These are phyloP conservation scores for Vanderwaltozyma verrucispora DNA, from an alignment of 805 yeast genomes.

Conservation along the genomic window DNA sequence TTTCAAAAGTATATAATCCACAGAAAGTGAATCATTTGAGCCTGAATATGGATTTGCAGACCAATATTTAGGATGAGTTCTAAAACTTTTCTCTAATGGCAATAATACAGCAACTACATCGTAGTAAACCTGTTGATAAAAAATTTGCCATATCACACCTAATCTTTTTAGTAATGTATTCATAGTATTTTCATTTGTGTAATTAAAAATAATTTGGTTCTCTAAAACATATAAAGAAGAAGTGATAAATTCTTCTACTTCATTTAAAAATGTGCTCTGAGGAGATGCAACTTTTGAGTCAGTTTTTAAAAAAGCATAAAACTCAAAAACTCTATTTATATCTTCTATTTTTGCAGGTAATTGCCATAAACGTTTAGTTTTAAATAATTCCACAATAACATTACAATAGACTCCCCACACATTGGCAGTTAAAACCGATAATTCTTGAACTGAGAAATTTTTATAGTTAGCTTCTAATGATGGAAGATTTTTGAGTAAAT, in stretches of 20 bases:
- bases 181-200: constrained; percentile 25
- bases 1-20: constrained; percentile 33
- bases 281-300: constrained; percentile 20
- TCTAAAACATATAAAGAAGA: constrained; percentile 31
- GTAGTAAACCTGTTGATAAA: constrained; percentile 44
- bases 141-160: constrained; percentile 45
- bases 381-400: constrained; percentile 21
- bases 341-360: constrained; percentile 25
- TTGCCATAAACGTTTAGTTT: constrained; percentile 24
- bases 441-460: constrained; percentile 21
- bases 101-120: constrained; percentile 51
- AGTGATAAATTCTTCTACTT: constrained; percentile 24
- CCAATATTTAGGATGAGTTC: constrained; percentile 22
- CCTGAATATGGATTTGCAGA: constrained; percentile 11
- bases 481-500: constrained; percentile 23
- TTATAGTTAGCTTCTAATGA: constrained; percentile 25
- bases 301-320: constrained; percentile 20
- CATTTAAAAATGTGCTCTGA: constrained; percentile 16
- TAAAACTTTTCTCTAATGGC: constrained; percentile 36
- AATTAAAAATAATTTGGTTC: constrained; percentile 28
- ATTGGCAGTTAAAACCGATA: constrained; percentile 21
- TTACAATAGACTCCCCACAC: constrained; percentile 27
- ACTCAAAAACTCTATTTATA: constrained; percentile 17
- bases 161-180: constrained; percentile 29
- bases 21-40: constrained; percentile 18